A percentile compares a stretch with the other conserved stretches of the same genome.
Evolutionary conservation across 2,329 filamentous ascomycete species (phyloP).

Genomic region (Alternaria brassicae): DNA sequence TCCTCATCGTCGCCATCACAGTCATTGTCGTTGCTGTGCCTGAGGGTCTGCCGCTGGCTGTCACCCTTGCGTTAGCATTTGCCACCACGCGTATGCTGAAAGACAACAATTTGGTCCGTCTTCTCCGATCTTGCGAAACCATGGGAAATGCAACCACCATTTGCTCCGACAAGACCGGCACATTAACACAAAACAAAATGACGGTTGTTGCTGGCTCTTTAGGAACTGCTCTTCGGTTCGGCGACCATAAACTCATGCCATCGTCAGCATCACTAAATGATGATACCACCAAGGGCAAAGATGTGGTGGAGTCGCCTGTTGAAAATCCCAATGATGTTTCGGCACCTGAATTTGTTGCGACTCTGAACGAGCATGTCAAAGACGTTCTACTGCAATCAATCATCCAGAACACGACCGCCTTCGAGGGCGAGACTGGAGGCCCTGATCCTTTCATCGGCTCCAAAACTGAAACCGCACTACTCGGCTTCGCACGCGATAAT

Average conservation of each 20-base stretch:
- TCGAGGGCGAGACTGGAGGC: conserved; percentile 53
- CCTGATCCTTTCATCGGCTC: conserved; percentile 71
- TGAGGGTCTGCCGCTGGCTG: conserved; percentile 70
- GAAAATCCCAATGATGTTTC: conserved; percentile 58
- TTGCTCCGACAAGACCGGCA: conserved; percentile 69
- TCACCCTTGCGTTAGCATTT: conserved; percentile 72
- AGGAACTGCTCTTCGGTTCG: conserved; percentile 65
- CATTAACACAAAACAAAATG: conserved; percentile 55
- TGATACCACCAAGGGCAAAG: conserved; percentile 44
- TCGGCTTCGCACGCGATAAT: conserved; percentile 71
- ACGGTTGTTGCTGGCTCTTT: conserved; percentile 75
- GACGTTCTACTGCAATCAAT: conserved; percentile 65
- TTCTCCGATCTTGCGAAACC: conserved; percentile 72
- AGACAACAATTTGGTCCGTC: conserved; percentile 73
- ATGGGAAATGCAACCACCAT: conserved; percentile 78
- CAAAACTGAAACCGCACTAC: conserved; percentile 77
- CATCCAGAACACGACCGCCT: conserved; percentile 50
- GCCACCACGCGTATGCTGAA: conserved; percentile 72
- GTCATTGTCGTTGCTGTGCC: conserved; percentile 74
- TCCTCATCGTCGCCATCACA: conserved; percentile 70
- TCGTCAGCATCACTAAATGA: conserved; percentile 28
- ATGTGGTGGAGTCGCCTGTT: conserved; percentile 43
- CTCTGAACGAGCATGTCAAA: conserved; percentile 62
- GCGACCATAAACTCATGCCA: conserved; percentile 50
- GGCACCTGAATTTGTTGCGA: conserved; percentile 61